A percentile compares a stretch with the other conserved stretches of the same genome.
phyloP scores from a whole-genome alignment of 495 filamentous ascomycete species.

The Pyrenula massariospora region DNA sequence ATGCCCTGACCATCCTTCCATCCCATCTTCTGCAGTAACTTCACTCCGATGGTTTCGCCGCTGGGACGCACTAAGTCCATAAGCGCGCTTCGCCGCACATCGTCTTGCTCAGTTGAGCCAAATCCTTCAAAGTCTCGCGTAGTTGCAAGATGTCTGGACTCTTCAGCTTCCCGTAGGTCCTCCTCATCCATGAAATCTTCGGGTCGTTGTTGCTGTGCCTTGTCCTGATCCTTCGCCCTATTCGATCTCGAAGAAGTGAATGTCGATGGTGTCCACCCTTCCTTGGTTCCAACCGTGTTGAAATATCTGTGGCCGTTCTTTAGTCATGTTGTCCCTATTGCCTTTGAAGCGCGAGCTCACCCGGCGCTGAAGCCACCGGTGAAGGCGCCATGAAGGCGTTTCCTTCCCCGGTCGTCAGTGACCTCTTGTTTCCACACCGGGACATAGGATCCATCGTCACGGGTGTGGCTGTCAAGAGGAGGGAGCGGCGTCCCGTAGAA shows the following conservation, averaged over 20 bases:
- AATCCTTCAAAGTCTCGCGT: conserved; percentile 62
- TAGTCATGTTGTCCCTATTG: conserved; percentile 15
- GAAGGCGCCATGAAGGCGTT: conserved; percentile 90
- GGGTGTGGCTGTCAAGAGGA: conserved; percentile 59
- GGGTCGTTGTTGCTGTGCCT: conserved; percentile 46
- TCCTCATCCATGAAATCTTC: conserved; percentile 99
- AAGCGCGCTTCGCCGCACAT: conserved; percentile 40
- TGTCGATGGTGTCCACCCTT: conserved; percentile 87
- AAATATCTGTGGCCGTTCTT: conserved; percentile 58
- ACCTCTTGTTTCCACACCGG: conserved; percentile 97
- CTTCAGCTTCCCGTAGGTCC: conserved; percentile 78
- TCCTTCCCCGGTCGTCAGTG: conserved; percentile 82
- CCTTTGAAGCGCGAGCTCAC: conserved; percentile 35
- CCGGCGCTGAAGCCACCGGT: conserved; percentile 95
- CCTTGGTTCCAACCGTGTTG: conserved; percentile 95
- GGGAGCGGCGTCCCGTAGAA: conserved; percentile 82
- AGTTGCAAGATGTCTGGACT: conserved; percentile 61
- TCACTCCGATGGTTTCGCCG: conserved; percentile 83
- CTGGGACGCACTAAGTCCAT: conserved; percentile 64
- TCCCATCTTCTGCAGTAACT: conserved; percentile 84
- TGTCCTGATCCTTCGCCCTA: conserved; percentile 52
- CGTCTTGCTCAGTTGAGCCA: conserved; percentile 53
- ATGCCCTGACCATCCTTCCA: conserved; percentile 93
- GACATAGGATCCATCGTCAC: conserved; percentile 89
- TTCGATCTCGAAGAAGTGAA: conserved; percentile 85